Evolutionary conservation across 2,329 filamentous ascomycete genomes (phyloP).

Genomic region (Pestalotiopsis sp.): DNA sequence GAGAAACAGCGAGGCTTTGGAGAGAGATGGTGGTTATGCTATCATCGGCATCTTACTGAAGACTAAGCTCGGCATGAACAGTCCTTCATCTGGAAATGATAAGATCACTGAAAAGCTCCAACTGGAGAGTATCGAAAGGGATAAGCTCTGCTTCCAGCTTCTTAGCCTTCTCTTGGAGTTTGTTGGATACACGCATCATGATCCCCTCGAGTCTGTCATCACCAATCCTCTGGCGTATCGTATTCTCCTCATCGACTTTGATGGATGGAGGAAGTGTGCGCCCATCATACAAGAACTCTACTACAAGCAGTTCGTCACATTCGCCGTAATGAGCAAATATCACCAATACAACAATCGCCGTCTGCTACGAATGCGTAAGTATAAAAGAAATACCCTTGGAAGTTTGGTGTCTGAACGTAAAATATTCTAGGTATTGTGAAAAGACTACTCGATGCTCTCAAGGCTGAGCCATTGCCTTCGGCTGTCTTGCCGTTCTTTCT

Average conservation of each 20-base stretch:
- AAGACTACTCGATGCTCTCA: constrained; percentile 84
- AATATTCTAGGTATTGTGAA: constrained; percentile 75
- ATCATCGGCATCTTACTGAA: constrained; percentile 82
- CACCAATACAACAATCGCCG: constrained; percentile 90
- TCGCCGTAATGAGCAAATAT: constrained; percentile 87
- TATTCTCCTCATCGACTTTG: constrained; percentile 86
- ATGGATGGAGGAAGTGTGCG: constrained; percentile 85
- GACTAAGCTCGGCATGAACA: constrained; percentile 70
- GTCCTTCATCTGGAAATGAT: constrained; percentile 31
- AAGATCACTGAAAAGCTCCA: constrained; percentile 40
- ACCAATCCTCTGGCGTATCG: constrained; percentile 95
- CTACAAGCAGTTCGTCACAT: constrained; percentile 87
- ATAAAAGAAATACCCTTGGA: background rate
- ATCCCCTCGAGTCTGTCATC: constrained; percentile 86
- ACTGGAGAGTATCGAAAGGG: constrained; percentile 54
- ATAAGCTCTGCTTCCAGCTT: constrained; percentile 61
- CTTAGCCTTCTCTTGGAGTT: constrained; percentile 81
- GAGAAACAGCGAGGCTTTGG: constrained; percentile 98
- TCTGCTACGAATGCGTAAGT: constrained; percentile 84
- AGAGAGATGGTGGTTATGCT: constrained; percentile 90
- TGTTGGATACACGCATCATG: constrained; percentile 81
- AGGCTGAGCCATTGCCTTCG: constrained; percentile 75
- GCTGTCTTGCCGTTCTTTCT: constrained; percentile 78
- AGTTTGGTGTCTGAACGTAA: constrained; percentile 8
- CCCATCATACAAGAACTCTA: constrained; percentile 81